Evolutionary conservation across 305 asterid species (phyloP), one percentile per base, ranked within the genome.

Genomic region (Fraxinus greggii): DNA sequence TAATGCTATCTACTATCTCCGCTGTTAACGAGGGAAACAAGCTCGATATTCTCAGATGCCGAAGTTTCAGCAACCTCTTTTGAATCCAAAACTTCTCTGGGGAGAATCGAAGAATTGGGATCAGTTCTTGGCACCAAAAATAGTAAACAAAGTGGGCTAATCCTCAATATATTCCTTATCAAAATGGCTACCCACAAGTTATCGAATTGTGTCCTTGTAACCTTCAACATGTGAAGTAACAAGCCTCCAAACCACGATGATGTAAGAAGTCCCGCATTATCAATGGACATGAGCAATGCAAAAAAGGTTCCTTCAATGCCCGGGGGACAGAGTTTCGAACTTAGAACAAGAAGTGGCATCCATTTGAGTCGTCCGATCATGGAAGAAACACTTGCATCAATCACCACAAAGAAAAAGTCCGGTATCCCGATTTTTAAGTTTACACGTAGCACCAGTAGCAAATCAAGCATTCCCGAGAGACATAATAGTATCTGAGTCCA

Each of bases 301-400:
- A 96, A 96, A 81, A 96, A 93, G 0, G 98, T 94, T 80, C 99
- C 99, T 82, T 96, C 98, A 0, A 96, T 93, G 65, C 99, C 99
- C 10, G 94, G 85, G 35, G 99, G 99, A 84, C 99, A 96, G 12
- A 96, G 89, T 91, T 89, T 94, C 10, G 97, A 90, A 84, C 95
- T 96, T 51, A 96, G 90, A 56, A 96, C 98, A 33, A 94, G 97
- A 77, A 96, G 99, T 1, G 99, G 99, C 99, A 96, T 94, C 99
- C 99, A 96, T 77, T 93, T 94, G 40, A 96, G 88, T 9, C 98
- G 90, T 10, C 94, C 94, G 4, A 94, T 92, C 93, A 94, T 79
- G 73, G 91, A 93, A 83, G 93, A 83, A 59, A 96, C 92, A 10
- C 95, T 88, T 7, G 96, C 88, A 83, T 96, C 99, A 65, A 93